Base-by-base conservation (phyloP, 2,329 filamentous ascomycete genomes). In the Stemphylium beticola region DNA sequence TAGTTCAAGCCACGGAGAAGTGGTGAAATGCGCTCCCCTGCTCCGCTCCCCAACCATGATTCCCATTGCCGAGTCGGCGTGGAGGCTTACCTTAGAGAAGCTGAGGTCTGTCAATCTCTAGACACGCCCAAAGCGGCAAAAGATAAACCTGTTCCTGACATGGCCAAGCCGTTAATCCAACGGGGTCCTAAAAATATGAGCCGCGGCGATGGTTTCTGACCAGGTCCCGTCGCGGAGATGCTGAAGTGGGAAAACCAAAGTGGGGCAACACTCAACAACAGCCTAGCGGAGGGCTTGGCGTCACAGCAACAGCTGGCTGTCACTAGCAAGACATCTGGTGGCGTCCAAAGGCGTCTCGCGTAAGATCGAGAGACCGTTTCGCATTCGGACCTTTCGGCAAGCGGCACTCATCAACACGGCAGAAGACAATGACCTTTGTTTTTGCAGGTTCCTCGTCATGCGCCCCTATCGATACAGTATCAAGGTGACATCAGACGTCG, bases 101-200 rank as follows among this genome's bases (percentile, higher is more conserved):
- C 22, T 38, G 24, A 24, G 38, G 18, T 29, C 22, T 24, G n/a
- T 34, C 10, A 18, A n/a, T 15, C 12, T 12, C 24, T 12, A n/a
- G n/a, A 22, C 40, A 14, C 18, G 49, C 17, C 31, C 15, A 20
- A 39, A 44, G 36, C 14, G 18, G 22, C 15, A 32, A 17, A 36
- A 39, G 14, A 31, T 18, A 29, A 39, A 33, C 41, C 39, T 32
- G 49, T 18, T 33, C 40, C 14, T 49, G 32, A 34, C 34, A n/a
- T 18, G 33, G 52, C 60, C 62, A 62, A 61, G 61, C 40, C 24
- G 14, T 52, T 37, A 51, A 57, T 42, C 37, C 54, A 47, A 51
- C 47, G 48, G 48, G 32, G 51, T 34, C 40, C 57, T 49, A 63
- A 61, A 58, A 63, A 64, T 64, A 61, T 38, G 47, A 49, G 44